phyloP scores from a whole-genome alignment of 306 rosid species.

The Potentilla sterilis region DNA sequence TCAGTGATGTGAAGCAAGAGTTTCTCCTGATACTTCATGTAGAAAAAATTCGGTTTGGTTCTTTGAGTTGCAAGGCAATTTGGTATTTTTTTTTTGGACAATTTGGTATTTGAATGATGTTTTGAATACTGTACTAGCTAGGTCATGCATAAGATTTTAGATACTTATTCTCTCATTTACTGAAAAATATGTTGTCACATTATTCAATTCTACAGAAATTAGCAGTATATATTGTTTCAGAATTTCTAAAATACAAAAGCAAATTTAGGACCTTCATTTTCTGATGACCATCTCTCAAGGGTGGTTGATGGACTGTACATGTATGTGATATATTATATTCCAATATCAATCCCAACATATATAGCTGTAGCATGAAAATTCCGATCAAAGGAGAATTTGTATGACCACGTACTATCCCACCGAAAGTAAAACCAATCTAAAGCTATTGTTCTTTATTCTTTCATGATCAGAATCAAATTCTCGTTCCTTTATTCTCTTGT shows the following conservation, averaged over 20 bases:
- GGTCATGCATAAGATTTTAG: background rate
- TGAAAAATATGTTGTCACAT: background rate
- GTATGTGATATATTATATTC: background rate
- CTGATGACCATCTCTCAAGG: background rate
- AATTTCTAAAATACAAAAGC: background rate
- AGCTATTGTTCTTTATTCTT: conserved; percentile 42
- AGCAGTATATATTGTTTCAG: background rate
- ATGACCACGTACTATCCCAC: background rate
- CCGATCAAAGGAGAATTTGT: conserved; percentile 10
- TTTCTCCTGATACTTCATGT: background rate
- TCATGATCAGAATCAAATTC: conserved; percentile 53
- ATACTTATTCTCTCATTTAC: background rate
- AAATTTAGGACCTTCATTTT: background rate
- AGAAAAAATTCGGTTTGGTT: background rate
- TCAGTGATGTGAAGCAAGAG: background rate
- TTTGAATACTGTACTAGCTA: background rate
- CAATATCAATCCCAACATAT: background rate
- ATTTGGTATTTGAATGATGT: background rate
- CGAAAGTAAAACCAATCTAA: conserved; percentile 12
- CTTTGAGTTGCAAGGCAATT: background rate
- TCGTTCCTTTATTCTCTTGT: conserved; percentile 22
- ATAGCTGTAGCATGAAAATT: conserved; percentile 13
- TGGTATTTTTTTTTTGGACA: no score
- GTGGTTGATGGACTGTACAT: background rate
- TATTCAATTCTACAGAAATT: background rate